Conservation (phyloP, 495 filamentous ascomycete genomes). For the Choiromyces venosus region DNA sequence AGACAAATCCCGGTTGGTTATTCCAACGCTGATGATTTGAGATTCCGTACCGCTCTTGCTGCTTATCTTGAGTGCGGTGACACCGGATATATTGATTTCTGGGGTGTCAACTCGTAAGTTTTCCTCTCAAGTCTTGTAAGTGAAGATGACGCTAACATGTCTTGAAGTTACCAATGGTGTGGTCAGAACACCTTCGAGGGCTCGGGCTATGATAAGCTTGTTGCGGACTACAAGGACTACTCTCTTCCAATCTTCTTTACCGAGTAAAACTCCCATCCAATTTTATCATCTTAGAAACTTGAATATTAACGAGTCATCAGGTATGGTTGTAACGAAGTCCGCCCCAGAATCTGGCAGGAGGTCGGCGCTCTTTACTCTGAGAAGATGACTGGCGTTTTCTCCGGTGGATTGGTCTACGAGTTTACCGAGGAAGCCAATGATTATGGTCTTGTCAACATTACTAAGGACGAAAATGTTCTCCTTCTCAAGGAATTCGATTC, state of each 20-base stretch:
- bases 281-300: background rate
- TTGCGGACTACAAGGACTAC: constrained; percentile 80
- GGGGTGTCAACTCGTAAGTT: constrained; percentile 60
- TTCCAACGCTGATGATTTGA: constrained; percentile 60
- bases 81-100: constrained; percentile 90
- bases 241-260: constrained; percentile 97
- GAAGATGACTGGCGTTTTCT: constrained; percentile 89
- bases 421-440: constrained; percentile 71
- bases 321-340: constrained; percentile 75
- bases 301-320: background rate
- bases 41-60: constrained; percentile 84
- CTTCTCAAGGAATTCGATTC: constrained; percentile 69
- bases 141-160: constrained; percentile 50
- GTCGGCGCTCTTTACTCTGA: constrained; percentile 71
- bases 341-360: constrained; percentile 77
- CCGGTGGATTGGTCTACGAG: constrained; percentile 93
- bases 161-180: constrained; percentile 86
- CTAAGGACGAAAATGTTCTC: constrained; percentile 54
- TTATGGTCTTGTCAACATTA: constrained; percentile 70
- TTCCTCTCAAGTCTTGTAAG: background rate
- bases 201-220: constrained; percentile 87
- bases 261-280: constrained; percentile 51
- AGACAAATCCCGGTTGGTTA: constrained; percentile 50
- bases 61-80: constrained; percentile 95
- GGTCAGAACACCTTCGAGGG: constrained; percentile 68